A percentile compares a stretch with the other conserved stretches of the same genome.
These are phyloP conservation scores for Stenocarpella maydis DNA, from an alignment of 2,329 filamentous ascomycete genomes.

Conservation along the genomic window DNA sequence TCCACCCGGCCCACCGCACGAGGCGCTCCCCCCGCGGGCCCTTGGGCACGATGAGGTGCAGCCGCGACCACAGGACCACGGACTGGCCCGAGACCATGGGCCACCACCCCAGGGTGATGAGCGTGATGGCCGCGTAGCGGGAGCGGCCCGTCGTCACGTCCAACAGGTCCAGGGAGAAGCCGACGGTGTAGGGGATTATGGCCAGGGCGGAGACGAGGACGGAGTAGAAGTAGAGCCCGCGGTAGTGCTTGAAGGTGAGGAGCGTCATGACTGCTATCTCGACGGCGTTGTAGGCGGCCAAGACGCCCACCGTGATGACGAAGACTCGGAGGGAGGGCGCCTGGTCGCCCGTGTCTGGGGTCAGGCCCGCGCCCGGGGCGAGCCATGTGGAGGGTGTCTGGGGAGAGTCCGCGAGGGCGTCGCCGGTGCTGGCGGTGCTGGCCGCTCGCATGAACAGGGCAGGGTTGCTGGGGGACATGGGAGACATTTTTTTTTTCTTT, in stretches of 20 bases:
- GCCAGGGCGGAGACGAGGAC: constrained; percentile 8
- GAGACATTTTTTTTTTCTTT: constrained; percentile 4
- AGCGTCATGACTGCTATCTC: constrained; percentile 19
- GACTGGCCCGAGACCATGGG: constrained; percentile 27
- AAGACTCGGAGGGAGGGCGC: background rate
- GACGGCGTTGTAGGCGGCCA: constrained; percentile 20
- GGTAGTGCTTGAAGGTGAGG: constrained; percentile 20
- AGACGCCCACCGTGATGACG: constrained; percentile 1
- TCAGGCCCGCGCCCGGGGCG: constrained; percentile 13
- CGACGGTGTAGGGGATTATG: constrained; percentile 25
- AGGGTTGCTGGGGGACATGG: background rate
- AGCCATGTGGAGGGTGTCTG: background rate
- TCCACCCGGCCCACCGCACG: constrained; percentile 11
- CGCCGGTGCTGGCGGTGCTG: background rate
- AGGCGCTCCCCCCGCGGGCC: background rate
- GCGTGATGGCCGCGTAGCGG: constrained; percentile 17
- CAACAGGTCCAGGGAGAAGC: constrained; percentile 23
- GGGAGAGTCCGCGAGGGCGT: background rate
- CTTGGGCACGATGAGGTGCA: constrained; percentile 28
- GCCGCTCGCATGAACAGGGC: background rate
- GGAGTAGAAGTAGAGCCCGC: constrained; percentile 28
- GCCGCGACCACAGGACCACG: constrained; percentile 24
- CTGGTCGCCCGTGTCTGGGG: constrained; percentile 13
- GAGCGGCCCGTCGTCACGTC: background rate
- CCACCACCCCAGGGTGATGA: constrained; percentile 28